Evolutionary conservation across 169 alveolate species (phyloP), one percentile per base, ranked within the genome.

Genomic region (Plasmodium yoelii): DNA sequence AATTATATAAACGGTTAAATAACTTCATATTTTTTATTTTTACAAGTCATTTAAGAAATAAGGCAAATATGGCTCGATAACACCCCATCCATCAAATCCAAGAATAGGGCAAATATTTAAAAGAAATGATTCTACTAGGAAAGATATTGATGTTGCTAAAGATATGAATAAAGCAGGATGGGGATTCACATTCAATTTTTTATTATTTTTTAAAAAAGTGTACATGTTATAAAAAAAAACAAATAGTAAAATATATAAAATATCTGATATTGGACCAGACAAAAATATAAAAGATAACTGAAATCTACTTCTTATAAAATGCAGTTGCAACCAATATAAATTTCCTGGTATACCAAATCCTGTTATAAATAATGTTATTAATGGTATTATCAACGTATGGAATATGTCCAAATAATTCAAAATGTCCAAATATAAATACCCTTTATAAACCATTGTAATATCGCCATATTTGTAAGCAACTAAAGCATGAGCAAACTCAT

Each of bases 1-100:
- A 34, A 34, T 34, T 5, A 34, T 34, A 34, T 34, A 34, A 34
- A 34, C 42, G 5, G 42, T 34, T 34, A 34, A 5, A 5, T 5
- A 34, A 5, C 28, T 61, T 19, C 49, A 10, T 61, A 15, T 3
- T n/a, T 9, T 73, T 55, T 28, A 24, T 67, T 19, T 61, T 80
- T 80, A 80, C 90, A 80, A 26, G 49, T 46, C 68, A 24, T 67
- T 65, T 44, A 80, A n/a, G 26, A 68, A 80, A 64, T 55, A 80
- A 13, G 90, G 90, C n/a, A 80, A 15, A 70, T 80, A 80, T 34
- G 90, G 90, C 72, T 80, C 90, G 46, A 80, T 1, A 22, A 80
- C 51, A 6, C 90, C 90, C 90, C 90, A 80, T 15, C 90, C 90
- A 59, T 80, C 90, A 65, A 80, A 80, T 10, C 90, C 90, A 34